Evolutionary conservation across 1,284 basidiomycete genomes (phyloP), one percentile per base, ranked within the genome.

Genomic region (Paramarasmius palmivorus): DNA sequence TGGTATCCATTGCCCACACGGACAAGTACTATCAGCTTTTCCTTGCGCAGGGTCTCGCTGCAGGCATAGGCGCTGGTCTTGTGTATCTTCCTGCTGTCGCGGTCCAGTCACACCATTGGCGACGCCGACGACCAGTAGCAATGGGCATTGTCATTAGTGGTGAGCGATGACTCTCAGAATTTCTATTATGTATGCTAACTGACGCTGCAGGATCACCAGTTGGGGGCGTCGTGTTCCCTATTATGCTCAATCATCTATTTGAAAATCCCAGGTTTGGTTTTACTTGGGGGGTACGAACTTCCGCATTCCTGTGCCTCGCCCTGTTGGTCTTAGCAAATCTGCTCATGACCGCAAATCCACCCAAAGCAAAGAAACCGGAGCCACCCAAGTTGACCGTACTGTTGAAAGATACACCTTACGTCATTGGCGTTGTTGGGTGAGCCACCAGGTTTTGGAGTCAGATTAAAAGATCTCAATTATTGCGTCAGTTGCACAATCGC

Each of bases 231-330:
- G 51, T 75, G n/a, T 70, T 70, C 44, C 71, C 72, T 3, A 66
- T 74, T 52, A 68, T 74, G 66, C 66, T 75, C 10, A 71, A 73
- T 60, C 65, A 67, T 32, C 59, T 71, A 12, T 65, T 72, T 59
- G 35, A 42, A 35, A 61, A 62, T 39, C 55, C 61, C 14, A 59
- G 52, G 2, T 54, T 61, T 2, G 68, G 68, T 1, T 74, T 73
- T 53, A 64, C 54, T 5, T 65, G 64, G 63, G 68, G 65, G 7
- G 65, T 72, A n/a, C 57, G 65, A 14, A 57, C 57, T 20, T 57
- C 54, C 22, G 63, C 57, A 9, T 58, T 57, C 29, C 22, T 64
- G 14, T 51, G 56, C 40, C 47, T 61, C 15, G 59, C 54, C 5
- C 34, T 62, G 19, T 45, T 64, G 19, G 34, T 62, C 36, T 52